Evolutionary conservation across 768 basidiomycete species (phyloP).

Genomic region (Mrakia hoshinonis): DNA sequence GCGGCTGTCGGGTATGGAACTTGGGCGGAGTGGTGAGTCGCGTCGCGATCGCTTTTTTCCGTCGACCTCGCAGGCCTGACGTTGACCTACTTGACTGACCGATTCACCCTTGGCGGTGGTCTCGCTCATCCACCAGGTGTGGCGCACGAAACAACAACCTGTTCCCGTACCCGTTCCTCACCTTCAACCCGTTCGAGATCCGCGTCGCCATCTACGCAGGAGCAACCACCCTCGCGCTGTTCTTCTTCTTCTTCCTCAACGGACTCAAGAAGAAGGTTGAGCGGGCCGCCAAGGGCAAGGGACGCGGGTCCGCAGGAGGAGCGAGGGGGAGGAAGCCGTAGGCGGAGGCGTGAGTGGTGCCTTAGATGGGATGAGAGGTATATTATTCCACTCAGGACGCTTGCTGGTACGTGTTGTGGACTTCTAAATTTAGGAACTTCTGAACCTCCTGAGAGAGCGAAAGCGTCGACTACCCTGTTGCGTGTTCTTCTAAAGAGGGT

Average conservation of each 20-base stretch:
- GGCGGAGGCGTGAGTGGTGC: too few relatives aligned
- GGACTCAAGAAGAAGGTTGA: conserved; percentile 35
- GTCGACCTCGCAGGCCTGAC: too few relatives aligned
- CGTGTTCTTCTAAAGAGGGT: too few relatives aligned
- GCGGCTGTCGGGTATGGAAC: conserved; percentile 49
- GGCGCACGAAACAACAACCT: neutral
- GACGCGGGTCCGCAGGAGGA: neutral
- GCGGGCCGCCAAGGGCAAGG: neutral
- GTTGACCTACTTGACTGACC: conserved; percentile 33
- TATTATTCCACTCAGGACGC: too few relatives aligned
- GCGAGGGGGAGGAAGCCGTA: too few relatives aligned
- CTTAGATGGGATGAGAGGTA: too few relatives aligned
- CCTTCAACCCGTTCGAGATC: conserved; percentile 48
- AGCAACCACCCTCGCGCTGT: conserved; percentile 49
- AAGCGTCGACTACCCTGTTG: too few relatives aligned
- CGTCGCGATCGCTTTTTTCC: conserved; percentile 42
- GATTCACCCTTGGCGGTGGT: conserved; percentile 50
- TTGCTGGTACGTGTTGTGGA: too few relatives aligned
- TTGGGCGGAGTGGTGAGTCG: conserved; percentile 60
- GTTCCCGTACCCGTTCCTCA: conserved; percentile 83
- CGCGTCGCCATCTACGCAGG: conserved; percentile 56
- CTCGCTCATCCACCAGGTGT: neutral
- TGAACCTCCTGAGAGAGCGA: too few relatives aligned
- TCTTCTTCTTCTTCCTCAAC: conserved; percentile 56
- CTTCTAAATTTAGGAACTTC: too few relatives aligned